phyloP scores from a whole-genome alignment of 2,329 filamentous ascomycete genomes.

The Dactylellina leptospora region DNA sequence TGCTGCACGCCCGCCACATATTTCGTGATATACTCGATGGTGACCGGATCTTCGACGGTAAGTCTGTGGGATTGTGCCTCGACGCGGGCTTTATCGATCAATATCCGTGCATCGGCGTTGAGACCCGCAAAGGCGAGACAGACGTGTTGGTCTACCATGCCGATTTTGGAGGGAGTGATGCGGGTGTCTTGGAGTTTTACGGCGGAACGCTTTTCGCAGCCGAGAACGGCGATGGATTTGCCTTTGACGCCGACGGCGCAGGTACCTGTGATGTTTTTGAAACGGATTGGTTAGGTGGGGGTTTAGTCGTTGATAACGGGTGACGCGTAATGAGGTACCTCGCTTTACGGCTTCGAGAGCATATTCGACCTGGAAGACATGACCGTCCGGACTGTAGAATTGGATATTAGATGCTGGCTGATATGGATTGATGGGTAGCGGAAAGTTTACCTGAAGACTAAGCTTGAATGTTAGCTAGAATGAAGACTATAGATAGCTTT shows the following conservation, averaged over 20 bases:
- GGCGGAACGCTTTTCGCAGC: conserved; percentile 97
- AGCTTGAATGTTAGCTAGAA: conserved; percentile 55
- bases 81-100: conserved; percentile 96
- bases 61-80: conserved; percentile 97
- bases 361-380: conserved; percentile 99
- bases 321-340: conserved; percentile 68
- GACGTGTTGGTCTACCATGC: conserved; percentile 92
- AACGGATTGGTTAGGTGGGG: conserved; percentile 54
- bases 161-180: conserved; percentile 98
- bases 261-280: conserved; percentile 70
- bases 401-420: conserved; percentile 62
- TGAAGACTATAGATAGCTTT: conserved; percentile 51
- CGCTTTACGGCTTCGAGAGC: conserved; percentile 97
- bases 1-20: conserved; percentile 98
- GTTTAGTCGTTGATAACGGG: conserved; percentile 25
- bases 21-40: conserved; percentile 98
- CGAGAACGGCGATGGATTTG: conserved; percentile 89
- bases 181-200: conserved; percentile 99
- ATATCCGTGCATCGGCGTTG: conserved; percentile 96
- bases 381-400: conserved; percentile 83
- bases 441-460: conserved; percentile 53
- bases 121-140: conserved; percentile 96
- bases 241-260: conserved; percentile 98
- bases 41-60: conserved; percentile 95
- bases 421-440: conserved; percentile 36